Conservation (phyloP, 768 basidiomycete genomes). For the Calocera cornea region DNA sequence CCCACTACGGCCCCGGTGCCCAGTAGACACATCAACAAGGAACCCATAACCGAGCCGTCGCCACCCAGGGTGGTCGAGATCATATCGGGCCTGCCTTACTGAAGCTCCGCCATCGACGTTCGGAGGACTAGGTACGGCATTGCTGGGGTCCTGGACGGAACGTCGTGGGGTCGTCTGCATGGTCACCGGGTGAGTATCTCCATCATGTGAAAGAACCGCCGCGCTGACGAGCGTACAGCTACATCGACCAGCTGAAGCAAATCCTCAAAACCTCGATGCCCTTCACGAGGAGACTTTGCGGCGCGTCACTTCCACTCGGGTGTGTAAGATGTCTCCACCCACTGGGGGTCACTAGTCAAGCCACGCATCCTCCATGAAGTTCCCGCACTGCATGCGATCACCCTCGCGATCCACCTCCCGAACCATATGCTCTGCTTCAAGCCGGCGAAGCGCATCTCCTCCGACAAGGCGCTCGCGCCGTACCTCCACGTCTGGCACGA, state of each 20-base stretch:
- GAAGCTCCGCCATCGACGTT: slow-evolving; percentile 39
- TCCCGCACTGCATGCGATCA: slow-evolving; percentile 87
- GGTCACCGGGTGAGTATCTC: slow-evolving; percentile 16
- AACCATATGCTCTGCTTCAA: slow-evolving; percentile 89
- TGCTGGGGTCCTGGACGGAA: slow-evolving; percentile 32
- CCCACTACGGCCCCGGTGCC: slow-evolving; percentile 5
- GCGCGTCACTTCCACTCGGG: slow-evolving; percentile 89
- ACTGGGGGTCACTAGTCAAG: slow-evolving; percentile 92
- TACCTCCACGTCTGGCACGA: slow-evolving; percentile 97
- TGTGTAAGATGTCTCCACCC: slow-evolving; percentile 95
- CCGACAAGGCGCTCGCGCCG: slow-evolving; percentile 85
- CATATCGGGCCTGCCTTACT: slow-evolving; percentile 94
- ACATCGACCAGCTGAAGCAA: slow-evolving; percentile 96
- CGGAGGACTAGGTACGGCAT: slow-evolving; percentile 35
- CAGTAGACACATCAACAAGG: slow-evolving; percentile 35
- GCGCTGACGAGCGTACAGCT: slow-evolving; percentile 34
- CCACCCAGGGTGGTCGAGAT: slow-evolving; percentile 98
- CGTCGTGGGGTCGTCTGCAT: slow-evolving; percentile 32
- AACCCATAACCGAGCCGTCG: slow-evolving; percentile 99
- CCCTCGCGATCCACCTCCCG: slow-evolving; percentile 83
- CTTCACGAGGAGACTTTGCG: slow-evolving; percentile 93
- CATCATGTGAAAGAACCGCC: not conserved
- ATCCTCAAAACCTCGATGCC: slow-evolving; percentile 95
- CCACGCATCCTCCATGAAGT: slow-evolving; percentile 83
- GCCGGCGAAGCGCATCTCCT: slow-evolving; percentile 89